Evolutionary conservation across 2,329 filamentous ascomycete genomes (phyloP).

Genomic region (Westerdykella sp.): DNA sequence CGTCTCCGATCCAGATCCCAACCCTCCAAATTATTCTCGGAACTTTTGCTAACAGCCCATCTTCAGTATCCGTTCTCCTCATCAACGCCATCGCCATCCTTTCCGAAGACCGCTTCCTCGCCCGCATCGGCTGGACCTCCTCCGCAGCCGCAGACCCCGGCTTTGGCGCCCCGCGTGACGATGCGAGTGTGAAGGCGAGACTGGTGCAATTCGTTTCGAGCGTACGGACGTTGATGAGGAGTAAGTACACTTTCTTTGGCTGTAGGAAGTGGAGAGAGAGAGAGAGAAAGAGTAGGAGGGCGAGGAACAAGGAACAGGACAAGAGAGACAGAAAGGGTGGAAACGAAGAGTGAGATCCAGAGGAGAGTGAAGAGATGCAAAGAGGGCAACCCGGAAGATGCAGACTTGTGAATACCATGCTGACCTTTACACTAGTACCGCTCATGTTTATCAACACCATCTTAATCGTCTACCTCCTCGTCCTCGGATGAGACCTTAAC

Average conservation of each 20-base stretch:
- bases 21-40: neutral
- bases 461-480: slow-evolving; percentile 35
- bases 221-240: slow-evolving; percentile 86
- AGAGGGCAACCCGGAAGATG: neutral
- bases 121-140: slow-evolving; percentile 75
- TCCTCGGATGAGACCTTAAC: slow-evolving; percentile 26
- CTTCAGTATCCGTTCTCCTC: slow-evolving; percentile 70
- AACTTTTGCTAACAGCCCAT: slow-evolving; percentile 1
- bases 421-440: slow-evolving; percentile 22
- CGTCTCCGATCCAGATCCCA: neutral
- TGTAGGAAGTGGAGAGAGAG: neutral
- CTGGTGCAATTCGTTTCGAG: slow-evolving; percentile 85
- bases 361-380: neutral
- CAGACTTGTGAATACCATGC: neutral
- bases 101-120: slow-evolving; percentile 90
- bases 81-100: slow-evolving; percentile 91
- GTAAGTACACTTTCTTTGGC: slow-evolving; percentile 49
- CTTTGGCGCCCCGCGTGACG: slow-evolving; percentile 66
- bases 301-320: neutral
- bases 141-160: slow-evolving; percentile 56
- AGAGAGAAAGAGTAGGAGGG: neutral
- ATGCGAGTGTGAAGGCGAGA: slow-evolving; percentile 77
- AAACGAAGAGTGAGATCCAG: no score
- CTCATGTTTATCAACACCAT: slow-evolving; percentile 37
- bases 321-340: neutral